A percentile compares a stretch with the other conserved stretches of the same genome.
Conservation (phyloP, 2,329 filamentous ascomycete species). For the Alternaria conjuncta region DNA sequence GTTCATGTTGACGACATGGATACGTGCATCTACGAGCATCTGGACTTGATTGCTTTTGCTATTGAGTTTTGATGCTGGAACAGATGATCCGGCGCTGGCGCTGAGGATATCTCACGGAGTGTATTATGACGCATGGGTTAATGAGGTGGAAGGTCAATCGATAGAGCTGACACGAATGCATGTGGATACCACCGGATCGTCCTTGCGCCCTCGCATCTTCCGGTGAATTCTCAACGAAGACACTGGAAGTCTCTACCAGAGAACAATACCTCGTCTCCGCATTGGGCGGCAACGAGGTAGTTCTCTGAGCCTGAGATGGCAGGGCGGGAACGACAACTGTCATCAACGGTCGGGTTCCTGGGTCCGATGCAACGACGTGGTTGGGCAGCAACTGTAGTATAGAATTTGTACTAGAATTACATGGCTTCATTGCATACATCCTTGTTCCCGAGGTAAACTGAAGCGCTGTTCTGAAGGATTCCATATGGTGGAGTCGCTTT, state of each 20-base stretch:
- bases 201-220: constrained; percentile 16
- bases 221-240: constrained; percentile 22
- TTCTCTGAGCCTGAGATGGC: constrained; percentile 19
- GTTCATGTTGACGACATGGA: constrained; percentile 13
- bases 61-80: constrained; percentile 30
- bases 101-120: constrained; percentile 28
- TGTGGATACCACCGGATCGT: constrained; percentile 27
- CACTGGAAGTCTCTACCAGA: constrained; percentile 15
- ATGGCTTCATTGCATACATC: constrained; percentile 20
- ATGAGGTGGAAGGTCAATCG: constrained; percentile 23
- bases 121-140: constrained; percentile 35
- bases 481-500: constrained; percentile 13
- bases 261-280: constrained; percentile 3
- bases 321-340: constrained; percentile 27
- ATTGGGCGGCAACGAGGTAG: constrained; percentile 31
- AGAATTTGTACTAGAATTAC: constrained; percentile 25
- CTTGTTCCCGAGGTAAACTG: constrained; percentile 4
- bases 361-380: constrained; percentile 8
- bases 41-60: constrained; percentile 36
- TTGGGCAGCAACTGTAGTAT: constrained; percentile 35
- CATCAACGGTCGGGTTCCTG: constrained; percentile 24
- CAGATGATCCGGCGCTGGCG: constrained; percentile 39
- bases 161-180: constrained; percentile 23
- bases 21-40: constrained; percentile 13
- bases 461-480: not conserved